Evolutionary conservation across 305 asterid species (phyloP).

Genomic region (Andrographis paniculata): DNA sequence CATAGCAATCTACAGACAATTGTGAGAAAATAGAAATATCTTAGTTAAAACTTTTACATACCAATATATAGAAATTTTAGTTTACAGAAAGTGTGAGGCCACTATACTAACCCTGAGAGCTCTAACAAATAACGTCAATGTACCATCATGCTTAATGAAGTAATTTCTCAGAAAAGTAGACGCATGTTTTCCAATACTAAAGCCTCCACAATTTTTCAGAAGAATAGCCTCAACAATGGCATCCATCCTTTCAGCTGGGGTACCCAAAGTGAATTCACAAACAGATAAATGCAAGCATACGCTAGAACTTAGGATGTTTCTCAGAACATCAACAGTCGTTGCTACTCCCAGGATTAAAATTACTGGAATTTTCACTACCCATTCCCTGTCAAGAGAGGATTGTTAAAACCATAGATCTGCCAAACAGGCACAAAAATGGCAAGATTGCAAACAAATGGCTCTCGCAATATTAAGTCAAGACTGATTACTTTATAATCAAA

Average conservation of each 20-base stretch:
- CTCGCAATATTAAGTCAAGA: background rate
- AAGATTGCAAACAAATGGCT: background rate
- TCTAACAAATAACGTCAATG: conserved; percentile 71
- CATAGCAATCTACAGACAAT: conserved; percentile 54
- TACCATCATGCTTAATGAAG: conserved; percentile 88
- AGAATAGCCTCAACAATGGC: conserved; percentile 69
- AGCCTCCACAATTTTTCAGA: conserved; percentile 43
- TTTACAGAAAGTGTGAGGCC: background rate
- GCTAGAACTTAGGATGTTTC: conserved; percentile 46
- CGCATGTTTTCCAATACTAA: conserved; percentile 64
- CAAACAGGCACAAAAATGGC: background rate
- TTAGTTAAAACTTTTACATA: no score
- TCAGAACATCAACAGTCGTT: conserved; percentile 62
- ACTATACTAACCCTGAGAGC: conserved; percentile 61
- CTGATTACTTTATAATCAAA: no score
- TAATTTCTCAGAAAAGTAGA: conserved; percentile 62
- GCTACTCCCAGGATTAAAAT: conserved; percentile 81
- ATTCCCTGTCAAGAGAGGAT: conserved; percentile 56
- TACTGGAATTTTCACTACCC: conserved; percentile 72
- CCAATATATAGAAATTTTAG: no score
- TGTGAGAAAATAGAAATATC: conserved; percentile 16
- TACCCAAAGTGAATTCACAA: conserved; percentile 55
- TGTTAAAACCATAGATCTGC: background rate
- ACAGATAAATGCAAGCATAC: conserved; percentile 46
- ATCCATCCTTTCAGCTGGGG: conserved; percentile 83